Evolutionary conservation across 2,329 filamentous ascomycete species (phyloP), one percentile per base, ranked within the genome.

Genomic region (Venturia asperata): DNA sequence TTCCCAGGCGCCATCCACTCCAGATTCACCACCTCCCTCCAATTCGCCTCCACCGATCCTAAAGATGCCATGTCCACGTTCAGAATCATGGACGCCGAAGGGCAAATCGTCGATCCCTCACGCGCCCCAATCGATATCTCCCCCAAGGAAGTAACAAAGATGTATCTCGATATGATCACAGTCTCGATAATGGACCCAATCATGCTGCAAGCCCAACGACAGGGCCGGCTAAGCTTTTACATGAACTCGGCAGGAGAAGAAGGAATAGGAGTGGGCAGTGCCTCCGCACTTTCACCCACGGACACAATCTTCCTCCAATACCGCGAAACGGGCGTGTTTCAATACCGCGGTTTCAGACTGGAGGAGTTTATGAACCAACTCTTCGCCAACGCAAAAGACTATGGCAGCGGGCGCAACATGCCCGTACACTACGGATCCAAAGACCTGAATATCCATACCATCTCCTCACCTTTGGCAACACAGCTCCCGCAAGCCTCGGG

Each of bases 1-100:
- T 99, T 99, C 70, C 94, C 94, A 0, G 94, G 94, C n/a, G 94
- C 94, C 0, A 82, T 97, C 63, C 93, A 97, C 75, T 96, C 91
- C 74, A 90, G 91, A 68, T 99, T 99, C 77, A 96, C 91, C 5
- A 88, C 85, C 69, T 81, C 82, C 0, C 87, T 97, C 76, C 81
- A 83, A 49, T 97, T 96, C 76, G 85, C 90, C 65, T 84, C 85
- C 62, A 90, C 92, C 0, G 83, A 87, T 49, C 84, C 87, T 63
- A 84, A 87, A 70, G 81, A 86, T 42, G 88, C 92, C 5, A 89
- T 99, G 73, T 86, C 92, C 34, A 97, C 94, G 5, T 99, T 95
- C 79, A 89, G 94, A 61, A 87, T 93, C 34, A 88, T 99, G 73
- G 90, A 96, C 75, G 92, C 95, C 70, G 87, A 97, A 74, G 94